Conservation (phyloP, 2,329 filamentous ascomycete genomes). For the Aspergillus niger region DNA sequence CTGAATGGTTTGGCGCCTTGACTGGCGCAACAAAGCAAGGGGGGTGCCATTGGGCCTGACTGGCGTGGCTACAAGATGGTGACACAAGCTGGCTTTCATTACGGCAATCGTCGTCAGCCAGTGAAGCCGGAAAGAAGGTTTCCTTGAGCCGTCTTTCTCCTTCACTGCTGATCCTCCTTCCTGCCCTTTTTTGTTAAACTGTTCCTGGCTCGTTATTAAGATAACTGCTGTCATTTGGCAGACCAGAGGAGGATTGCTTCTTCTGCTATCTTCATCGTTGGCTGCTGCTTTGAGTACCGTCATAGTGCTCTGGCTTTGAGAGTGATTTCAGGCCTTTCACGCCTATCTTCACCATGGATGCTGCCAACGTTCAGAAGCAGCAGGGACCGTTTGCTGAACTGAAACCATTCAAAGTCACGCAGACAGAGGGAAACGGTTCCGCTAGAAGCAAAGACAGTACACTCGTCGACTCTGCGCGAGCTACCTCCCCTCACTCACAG, state of each 20-base stretch:
- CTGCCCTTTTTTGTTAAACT: not conserved
- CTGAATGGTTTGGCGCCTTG: not conserved
- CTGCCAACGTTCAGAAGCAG: not conserved
- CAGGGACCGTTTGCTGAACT: not conserved
- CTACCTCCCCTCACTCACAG: not conserved
- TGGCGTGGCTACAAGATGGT: not conserved
- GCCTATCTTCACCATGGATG: not conserved
- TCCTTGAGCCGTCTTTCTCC: not conserved
- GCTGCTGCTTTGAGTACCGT: no score
- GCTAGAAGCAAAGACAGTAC: slow-evolving; percentile 21
- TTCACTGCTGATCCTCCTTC: not conserved
- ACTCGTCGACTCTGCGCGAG: slow-evolving; percentile 18
- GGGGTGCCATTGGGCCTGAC: not conserved
- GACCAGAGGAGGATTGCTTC: not conserved
- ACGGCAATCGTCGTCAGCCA: slow-evolving; percentile 1
- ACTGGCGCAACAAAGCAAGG: not conserved
- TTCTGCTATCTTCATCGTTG: not conserved
- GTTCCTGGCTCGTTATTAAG: slow-evolving; percentile 2
- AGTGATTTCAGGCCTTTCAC: no score
- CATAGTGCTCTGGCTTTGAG: no score
- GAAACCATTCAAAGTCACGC: not conserved
- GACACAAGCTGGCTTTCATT: not conserved
- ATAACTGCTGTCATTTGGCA: not conserved
- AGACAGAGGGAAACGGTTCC: not conserved
- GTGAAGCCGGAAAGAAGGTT: not conserved